Evolutionary conservation across 257 asterid species (phyloP).

Genomic region (Nicotiana undulata): DNA sequence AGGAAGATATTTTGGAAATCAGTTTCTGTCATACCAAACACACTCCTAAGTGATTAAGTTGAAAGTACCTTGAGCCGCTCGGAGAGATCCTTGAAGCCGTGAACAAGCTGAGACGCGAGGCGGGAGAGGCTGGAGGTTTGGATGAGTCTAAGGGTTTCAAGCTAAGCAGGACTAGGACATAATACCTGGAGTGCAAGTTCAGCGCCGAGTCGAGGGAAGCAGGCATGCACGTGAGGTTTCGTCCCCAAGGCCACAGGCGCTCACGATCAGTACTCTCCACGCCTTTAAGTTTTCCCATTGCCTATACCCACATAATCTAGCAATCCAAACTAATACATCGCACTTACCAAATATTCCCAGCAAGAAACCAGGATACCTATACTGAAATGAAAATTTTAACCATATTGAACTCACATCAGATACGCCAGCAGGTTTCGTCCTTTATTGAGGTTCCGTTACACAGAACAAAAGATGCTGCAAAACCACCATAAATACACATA

Average conservation of each 20-base stretch:
- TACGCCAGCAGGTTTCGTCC: conserved; percentile 81
- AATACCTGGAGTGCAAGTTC: too few species aligned
- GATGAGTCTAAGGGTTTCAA: too few species aligned
- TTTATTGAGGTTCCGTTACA: conserved; percentile 77
- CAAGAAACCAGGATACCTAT: background rate
- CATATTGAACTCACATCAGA: conserved; percentile 78
- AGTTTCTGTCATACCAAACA: background rate
- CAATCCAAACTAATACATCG: conserved; percentile 37
- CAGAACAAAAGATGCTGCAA: conserved; percentile 92
- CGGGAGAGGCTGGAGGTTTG: too few species aligned
- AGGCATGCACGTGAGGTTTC: too few species aligned
- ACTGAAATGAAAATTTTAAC: conserved; percentile 1
- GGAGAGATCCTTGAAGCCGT: conserved; percentile 94
- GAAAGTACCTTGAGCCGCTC: conserved; percentile 78
- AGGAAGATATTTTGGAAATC: background rate
- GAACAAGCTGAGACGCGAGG: too few species aligned
- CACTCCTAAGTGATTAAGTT: background rate
- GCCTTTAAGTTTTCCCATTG: conserved; percentile 92
- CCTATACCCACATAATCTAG: conserved; percentile 99
- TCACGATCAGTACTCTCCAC: conserved; percentile 92
- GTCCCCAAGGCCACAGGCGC: conserved; percentile 97
- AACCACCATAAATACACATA: conserved; percentile 13
- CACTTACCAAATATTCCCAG: conserved; percentile 20
- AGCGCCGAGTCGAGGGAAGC: too few species aligned
- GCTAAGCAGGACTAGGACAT: too few species aligned